phyloP scores from a whole-genome alignment of 2,329 filamentous ascomycete species.

The Karstenula rhodostoma region DNA sequence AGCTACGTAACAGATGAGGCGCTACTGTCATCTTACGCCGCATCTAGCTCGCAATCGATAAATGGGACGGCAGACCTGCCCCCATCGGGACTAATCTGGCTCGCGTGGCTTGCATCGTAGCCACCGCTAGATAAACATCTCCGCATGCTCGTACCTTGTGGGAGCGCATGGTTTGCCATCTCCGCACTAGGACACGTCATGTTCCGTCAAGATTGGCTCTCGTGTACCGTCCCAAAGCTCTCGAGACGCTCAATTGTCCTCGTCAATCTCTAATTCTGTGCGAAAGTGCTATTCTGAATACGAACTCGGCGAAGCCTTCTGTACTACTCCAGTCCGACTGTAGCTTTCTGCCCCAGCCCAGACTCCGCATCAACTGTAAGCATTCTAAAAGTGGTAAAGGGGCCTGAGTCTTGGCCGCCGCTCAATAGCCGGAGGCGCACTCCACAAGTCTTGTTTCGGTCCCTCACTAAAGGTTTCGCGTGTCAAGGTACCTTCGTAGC shows the following conservation, averaged over 20 bases:
- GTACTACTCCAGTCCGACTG: neutral
- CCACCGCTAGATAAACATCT: neutral
- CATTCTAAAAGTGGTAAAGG: conserved; percentile 7
- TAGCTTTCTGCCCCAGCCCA: neutral
- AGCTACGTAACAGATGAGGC: conserved; percentile 4
- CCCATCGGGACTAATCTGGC: neutral
- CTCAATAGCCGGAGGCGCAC: neutral
- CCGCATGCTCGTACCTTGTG: neutral
- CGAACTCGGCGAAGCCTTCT: neutral
- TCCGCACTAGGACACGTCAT: neutral
- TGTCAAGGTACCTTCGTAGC: neutral
- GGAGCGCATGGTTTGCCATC: neutral
- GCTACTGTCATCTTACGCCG: neutral
- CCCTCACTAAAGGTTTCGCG: neutral
- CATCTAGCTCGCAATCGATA: conserved; percentile 6
- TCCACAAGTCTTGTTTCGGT: conserved; percentile 3
- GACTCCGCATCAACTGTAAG: neutral
- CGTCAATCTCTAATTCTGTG: neutral
- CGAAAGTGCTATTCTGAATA: neutral
- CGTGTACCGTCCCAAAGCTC: neutral
- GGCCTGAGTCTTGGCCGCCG: neutral
- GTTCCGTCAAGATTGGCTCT: neutral
- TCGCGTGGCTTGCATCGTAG: neutral
- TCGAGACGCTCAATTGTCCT: neutral
- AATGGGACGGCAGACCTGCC: neutral